phyloP scores from a whole-genome alignment of 176 grass and related monocot species.

The Raddia distichophylla region DNA sequence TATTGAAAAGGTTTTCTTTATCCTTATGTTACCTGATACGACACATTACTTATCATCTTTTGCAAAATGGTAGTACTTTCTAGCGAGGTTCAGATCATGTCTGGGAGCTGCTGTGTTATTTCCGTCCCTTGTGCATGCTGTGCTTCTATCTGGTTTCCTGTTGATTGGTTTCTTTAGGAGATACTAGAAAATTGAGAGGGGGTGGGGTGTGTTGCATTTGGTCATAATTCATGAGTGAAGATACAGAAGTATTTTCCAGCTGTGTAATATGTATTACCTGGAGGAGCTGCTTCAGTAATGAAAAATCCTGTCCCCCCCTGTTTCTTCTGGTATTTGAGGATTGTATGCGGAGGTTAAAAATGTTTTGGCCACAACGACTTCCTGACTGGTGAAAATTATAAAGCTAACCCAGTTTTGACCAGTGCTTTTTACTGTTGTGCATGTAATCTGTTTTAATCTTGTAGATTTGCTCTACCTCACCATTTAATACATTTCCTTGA shows the following conservation, averaged over 20 bases:
- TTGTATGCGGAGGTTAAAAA: background rate
- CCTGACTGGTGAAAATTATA: background rate
- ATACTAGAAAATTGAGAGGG: background rate
- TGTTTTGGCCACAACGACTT: background rate
- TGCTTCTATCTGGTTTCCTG: slow-evolving; percentile 1
- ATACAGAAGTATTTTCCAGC: slow-evolving; percentile 15
- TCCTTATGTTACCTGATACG: background rate
- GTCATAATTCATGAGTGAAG: slow-evolving; percentile 3
- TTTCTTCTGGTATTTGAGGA: background rate
- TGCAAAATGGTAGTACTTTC: background rate
- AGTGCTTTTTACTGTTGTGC: background rate
- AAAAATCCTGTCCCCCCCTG: background rate
- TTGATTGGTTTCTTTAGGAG: slow-evolving; percentile 1
- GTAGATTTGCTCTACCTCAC: background rate
- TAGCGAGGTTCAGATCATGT: background rate
- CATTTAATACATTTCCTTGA: slow-evolving; percentile 35
- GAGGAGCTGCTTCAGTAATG: slow-evolving; percentile 15
- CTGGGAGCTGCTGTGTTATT: background rate
- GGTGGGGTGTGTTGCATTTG: background rate
- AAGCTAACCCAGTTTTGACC: background rate
- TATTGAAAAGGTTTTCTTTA: background rate
- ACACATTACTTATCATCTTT: background rate
- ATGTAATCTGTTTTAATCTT: slow-evolving; percentile 1
- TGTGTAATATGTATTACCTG: background rate
- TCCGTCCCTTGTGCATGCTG: background rate